A percentile compares a stretch with the other conserved stretches of the same genome.
Conservation (phyloP, 208 protist genomes). For the Leishmania lainsoni region DNA sequence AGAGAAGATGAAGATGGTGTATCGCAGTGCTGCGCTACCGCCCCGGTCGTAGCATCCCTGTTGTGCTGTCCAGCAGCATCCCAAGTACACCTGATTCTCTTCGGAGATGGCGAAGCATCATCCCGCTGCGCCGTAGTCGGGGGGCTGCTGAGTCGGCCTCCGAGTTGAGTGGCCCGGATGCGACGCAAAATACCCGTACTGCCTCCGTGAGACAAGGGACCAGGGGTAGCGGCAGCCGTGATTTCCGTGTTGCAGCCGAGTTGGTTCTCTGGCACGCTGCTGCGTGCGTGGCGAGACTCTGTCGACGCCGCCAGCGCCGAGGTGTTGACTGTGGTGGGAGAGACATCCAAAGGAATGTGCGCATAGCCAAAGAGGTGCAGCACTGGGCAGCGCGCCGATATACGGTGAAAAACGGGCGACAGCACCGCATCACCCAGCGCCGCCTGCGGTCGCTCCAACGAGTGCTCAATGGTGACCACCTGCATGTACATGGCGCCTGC, state of each 20-base stretch:
- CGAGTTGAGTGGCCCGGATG: not conserved
- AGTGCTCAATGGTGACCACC: slow-evolving; percentile 62
- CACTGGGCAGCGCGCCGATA: slow-evolving; percentile 60
- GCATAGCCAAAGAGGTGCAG: slow-evolving; percentile 78
- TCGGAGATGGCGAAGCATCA: not conserved
- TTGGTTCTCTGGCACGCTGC: not conserved
- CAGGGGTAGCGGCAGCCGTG: not conserved
- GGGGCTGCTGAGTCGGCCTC: not conserved
- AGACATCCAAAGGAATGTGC: slow-evolving; percentile 25
- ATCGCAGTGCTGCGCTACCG: not conserved
- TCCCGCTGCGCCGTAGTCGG: not conserved
- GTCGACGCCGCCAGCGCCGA: not conserved
- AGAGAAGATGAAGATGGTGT: not conserved
- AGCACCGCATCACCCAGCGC: slow-evolving; percentile 61
- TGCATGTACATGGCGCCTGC: slow-evolving; percentile 53
- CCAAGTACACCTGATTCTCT: not conserved
- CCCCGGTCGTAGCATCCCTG: not conserved
- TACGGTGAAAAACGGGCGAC: slow-evolving; percentile 60
- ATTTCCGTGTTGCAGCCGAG: not conserved
- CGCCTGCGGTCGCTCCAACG: slow-evolving; percentile 44
- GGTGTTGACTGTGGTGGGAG: not conserved
- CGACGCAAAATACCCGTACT: not conserved
- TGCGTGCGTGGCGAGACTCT: not conserved
- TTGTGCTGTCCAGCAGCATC: not conserved
- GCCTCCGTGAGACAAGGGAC: not conserved